phyloP scores from a whole-genome alignment of 2,329 filamentous ascomycete species.

The Pezicula neosporulosa region DNA sequence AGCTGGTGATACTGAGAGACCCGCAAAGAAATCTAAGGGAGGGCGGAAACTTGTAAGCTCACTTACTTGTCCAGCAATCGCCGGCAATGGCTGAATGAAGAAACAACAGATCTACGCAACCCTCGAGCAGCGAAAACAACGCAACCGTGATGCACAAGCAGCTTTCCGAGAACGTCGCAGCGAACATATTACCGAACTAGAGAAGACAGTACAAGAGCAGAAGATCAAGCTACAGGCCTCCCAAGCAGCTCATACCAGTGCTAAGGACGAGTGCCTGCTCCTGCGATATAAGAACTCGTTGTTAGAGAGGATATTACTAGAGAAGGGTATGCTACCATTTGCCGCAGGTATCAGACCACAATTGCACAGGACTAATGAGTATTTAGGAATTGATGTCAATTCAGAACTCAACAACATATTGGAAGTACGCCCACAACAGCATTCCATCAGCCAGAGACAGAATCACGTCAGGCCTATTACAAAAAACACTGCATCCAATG shows the following conservation, averaged over 20 bases:
- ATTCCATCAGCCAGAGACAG: constrained; percentile 60
- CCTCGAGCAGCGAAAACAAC: constrained; percentile 93
- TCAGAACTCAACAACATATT: constrained; percentile 88
- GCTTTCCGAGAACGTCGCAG: constrained; percentile 93
- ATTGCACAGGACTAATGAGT: background rate
- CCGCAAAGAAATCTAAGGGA: constrained; percentile 1
- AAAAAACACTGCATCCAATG: background rate
- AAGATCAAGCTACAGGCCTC: constrained; percentile 86
- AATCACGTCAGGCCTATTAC: constrained; percentile 34
- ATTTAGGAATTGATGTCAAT: constrained; percentile 86
- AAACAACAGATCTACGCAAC: constrained; percentile 87
- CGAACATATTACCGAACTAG: constrained; percentile 97
- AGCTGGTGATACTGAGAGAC: background rate
- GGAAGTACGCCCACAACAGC: constrained; percentile 70
- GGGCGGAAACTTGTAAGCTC: background rate
- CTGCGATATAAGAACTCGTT: constrained; percentile 96
- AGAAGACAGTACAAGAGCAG: constrained; percentile 92
- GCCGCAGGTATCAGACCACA: background rate
- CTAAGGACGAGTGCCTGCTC: constrained; percentile 95
- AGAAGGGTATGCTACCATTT: constrained; percentile 65
- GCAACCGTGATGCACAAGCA: constrained; percentile 92
- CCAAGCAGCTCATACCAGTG: constrained; percentile 85
- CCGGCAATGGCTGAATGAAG: background rate
- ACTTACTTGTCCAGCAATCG: too few species aligned
- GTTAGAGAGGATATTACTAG: constrained; percentile 86